Conservation (phyloP, 371 early-diverging fungal genomes). For the Gilbertella persicaria region DNA sequence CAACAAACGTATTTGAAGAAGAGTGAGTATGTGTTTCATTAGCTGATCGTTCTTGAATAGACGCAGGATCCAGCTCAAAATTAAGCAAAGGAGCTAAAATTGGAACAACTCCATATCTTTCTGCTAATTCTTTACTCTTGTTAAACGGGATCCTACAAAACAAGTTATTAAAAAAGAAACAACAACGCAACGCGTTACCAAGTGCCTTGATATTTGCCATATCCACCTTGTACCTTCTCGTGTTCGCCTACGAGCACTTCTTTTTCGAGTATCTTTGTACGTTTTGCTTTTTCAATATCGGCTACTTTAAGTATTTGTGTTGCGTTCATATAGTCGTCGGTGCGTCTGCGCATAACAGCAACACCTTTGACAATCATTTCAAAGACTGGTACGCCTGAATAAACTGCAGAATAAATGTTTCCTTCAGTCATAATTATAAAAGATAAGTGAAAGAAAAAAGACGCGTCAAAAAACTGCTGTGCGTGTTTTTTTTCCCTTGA, state of each 20-base stretch:
- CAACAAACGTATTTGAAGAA: no score
- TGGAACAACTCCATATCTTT: constrained; percentile 67
- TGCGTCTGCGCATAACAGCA: constrained; percentile 89
- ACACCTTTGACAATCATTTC: constrained; percentile 82
- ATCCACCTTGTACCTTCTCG: constrained; percentile 97
- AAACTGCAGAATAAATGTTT: constrained; percentile 70
- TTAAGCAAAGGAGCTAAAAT: constrained; percentile 65
- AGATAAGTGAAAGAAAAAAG: constrained; percentile 1
- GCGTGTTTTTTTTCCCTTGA: background rate
- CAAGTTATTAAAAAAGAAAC: background rate
- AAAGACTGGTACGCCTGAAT: constrained; percentile 85
- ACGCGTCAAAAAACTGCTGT: no score
- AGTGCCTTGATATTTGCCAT: constrained; percentile 97
- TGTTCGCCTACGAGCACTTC: constrained; percentile 83
- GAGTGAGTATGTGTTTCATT: constrained; percentile 10
- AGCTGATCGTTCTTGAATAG: constrained; percentile 31
- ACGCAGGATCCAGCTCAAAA: constrained; percentile 45
- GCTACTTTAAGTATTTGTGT: constrained; percentile 98
- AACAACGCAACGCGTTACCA: constrained; percentile 51
- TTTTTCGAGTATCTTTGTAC: constrained; percentile 92
- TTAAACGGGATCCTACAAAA: constrained; percentile 77
- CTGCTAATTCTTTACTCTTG: constrained; percentile 72
- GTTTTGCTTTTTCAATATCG: constrained; percentile 86
- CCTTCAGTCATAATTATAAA: constrained; percentile 18
- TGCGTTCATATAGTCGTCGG: constrained; percentile 91